phyloP scores from a whole-genome alignment of 192 early-diverging fungal species.

The Cetraspora pellucida region DNA sequence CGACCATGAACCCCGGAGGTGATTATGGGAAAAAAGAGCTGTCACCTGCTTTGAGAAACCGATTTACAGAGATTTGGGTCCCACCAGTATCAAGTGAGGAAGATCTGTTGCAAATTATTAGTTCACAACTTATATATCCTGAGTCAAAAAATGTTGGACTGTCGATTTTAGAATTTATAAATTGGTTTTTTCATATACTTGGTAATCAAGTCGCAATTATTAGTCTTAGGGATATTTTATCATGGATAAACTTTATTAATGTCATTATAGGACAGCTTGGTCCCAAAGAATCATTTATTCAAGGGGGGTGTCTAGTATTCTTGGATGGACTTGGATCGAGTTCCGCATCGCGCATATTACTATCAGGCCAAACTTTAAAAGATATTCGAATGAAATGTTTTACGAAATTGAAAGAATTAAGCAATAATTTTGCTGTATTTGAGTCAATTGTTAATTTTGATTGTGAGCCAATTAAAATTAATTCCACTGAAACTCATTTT shows the following conservation, averaged over 20 bases:
- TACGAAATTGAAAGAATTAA: constrained; percentile 48
- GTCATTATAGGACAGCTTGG: constrained; percentile 53
- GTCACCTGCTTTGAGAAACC: constrained; percentile 94
- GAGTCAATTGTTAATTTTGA: constrained; percentile 42
- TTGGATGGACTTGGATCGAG: constrained; percentile 92
- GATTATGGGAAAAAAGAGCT: constrained; percentile 99
- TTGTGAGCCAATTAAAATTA: constrained; percentile 27
- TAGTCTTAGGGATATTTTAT: constrained; percentile 88
- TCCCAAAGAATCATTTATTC: constrained; percentile 62
- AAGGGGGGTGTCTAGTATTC: constrained; percentile 90
- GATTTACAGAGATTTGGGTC: constrained; percentile 99
- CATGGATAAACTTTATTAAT: constrained; percentile 89
- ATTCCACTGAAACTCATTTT: constrained; percentile 46
- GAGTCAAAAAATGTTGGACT: constrained; percentile 50
- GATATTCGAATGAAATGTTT: constrained; percentile 56
- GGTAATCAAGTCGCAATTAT: constrained; percentile 61
- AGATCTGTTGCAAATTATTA: constrained; percentile 73
- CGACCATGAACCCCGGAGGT: constrained; percentile 99
- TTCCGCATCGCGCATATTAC: constrained; percentile 56
- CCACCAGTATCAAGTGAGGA: constrained; percentile 77
- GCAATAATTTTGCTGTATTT: constrained; percentile 43
- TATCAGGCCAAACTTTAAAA: constrained; percentile 49
- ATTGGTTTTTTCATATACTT: constrained; percentile 70
- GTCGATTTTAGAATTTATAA: constrained; percentile 80
- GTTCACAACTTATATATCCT: constrained; percentile 48